Evolutionary conservation across 1,139 yeast species (phyloP).

Genomic region (Ogataea hybrid): DNA sequence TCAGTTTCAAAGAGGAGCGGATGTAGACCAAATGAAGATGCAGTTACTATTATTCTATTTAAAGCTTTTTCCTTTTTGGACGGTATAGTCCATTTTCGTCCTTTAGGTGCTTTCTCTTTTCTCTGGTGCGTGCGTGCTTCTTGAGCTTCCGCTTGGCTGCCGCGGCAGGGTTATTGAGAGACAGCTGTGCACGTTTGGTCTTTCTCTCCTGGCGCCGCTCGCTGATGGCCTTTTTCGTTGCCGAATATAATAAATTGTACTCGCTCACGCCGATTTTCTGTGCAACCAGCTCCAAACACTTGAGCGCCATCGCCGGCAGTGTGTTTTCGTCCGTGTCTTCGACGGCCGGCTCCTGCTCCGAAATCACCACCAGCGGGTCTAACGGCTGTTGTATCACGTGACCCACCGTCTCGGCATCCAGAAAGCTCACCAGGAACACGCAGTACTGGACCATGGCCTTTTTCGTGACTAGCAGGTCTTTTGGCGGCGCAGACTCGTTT

Average conservation of each 20-base stretch:
- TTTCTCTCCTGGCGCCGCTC: conserved; percentile 73
- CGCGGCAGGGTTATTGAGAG: conserved; percentile 77
- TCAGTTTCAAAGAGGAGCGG: conserved; percentile 13
- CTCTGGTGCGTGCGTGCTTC: conserved; percentile 74
- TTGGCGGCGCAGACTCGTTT: conserved; percentile 53
- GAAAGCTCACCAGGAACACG: conserved; percentile 42
- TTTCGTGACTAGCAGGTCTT: conserved; percentile 57
- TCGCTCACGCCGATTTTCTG: conserved; percentile 69
- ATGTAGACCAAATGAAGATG: too few relatives aligned
- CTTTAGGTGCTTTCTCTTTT: conserved; percentile 69
- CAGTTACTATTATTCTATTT: too few relatives aligned
- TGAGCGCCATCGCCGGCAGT: conserved; percentile 57
- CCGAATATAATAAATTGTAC: conserved; percentile 60
- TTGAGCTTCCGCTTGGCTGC: conserved; percentile 75
- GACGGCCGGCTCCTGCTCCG: conserved; percentile 43
- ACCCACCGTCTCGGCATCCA: conserved; percentile 40
- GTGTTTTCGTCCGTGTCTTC: conserved; percentile 43
- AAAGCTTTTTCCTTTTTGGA: conserved; percentile 47
- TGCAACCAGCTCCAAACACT: conserved; percentile 69
- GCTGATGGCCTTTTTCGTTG: conserved; percentile 58
- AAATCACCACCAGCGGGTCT: conserved; percentile 57
- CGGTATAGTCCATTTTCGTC: conserved; percentile 78
- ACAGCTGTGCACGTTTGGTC: conserved; percentile 72
- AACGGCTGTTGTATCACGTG: conserved; percentile 40
- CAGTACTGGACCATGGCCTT: conserved; percentile 59